These are phyloP conservation scores for Phaeotremella fagi DNA, from an alignment of 768 basidiomycete species.

Conservation along the genomic window DNA sequence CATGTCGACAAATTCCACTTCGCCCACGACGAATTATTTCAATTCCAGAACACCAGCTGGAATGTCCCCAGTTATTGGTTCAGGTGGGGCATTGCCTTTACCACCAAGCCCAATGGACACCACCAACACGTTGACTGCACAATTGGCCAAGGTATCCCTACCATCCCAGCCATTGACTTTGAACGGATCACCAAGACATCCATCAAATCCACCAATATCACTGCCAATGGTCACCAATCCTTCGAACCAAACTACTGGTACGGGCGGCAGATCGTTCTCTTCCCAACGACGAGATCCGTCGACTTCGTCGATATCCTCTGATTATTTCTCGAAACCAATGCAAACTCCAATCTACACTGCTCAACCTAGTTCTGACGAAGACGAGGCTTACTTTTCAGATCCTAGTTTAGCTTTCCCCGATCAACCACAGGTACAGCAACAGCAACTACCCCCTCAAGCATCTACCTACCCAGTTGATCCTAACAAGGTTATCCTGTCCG, in stretches of 20 bases:
- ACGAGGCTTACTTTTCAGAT: slow-evolving; percentile 26
- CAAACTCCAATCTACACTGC: slow-evolving; percentile 5
- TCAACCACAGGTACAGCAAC: no score
- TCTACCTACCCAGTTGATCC: slow-evolving; percentile 54
- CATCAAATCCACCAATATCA: not conserved
- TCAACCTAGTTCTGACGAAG: slow-evolving; percentile 14
- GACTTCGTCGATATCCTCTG: slow-evolving; percentile 2
- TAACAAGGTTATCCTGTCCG: slow-evolving; percentile 74
- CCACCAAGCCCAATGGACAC: slow-evolving; percentile 21
- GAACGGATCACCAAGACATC: not conserved
- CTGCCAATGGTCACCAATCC: not conserved
- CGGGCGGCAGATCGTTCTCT: not conserved
- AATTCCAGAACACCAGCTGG: not conserved
- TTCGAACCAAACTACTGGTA: not conserved
- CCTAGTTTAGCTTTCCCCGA: slow-evolving; percentile 4
- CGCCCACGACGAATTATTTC: slow-evolving; percentile 5
- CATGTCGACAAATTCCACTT: not conserved
- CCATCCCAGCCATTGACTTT: slow-evolving; percentile 1
- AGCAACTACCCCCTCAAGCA: slow-evolving; percentile 11
- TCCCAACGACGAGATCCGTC: slow-evolving; percentile 29
- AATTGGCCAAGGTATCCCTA: slow-evolving; percentile 19
- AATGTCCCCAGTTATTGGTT: slow-evolving; percentile 6
- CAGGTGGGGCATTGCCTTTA: slow-evolving; percentile 9
- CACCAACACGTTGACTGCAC: slow-evolving; percentile 15
- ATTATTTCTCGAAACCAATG: slow-evolving; percentile 3